phyloP scores from a whole-genome alignment of 345 rosid genomes.

The Salix koriyanagi region DNA sequence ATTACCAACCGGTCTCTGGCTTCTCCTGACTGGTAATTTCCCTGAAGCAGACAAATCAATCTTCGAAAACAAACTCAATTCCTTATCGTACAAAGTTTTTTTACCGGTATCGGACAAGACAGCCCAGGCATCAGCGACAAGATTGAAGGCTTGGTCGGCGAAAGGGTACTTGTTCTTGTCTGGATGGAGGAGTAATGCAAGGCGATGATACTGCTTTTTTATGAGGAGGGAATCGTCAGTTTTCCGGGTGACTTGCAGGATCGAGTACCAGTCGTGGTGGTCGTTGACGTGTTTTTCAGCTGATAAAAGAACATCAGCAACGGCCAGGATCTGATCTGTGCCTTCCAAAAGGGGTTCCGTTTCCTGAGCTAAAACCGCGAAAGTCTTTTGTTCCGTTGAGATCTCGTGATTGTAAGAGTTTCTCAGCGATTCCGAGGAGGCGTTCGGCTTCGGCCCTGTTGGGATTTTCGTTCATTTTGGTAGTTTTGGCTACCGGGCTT shows the following conservation, averaged over 20 bases:
- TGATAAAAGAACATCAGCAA: conserved; percentile 67
- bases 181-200: conserved; percentile 83
- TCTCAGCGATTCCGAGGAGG: conserved; percentile 79
- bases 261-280: conserved; percentile 73
- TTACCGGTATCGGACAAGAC: conserved; percentile 55
- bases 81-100: conserved; percentile 58
- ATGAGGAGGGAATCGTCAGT: conserved; percentile 57
- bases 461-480: conserved; percentile 47
- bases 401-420: conserved; percentile 65
- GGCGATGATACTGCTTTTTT: conserved; percentile 75
- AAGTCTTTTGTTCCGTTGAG: conserved; percentile 66
- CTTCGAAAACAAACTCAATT: conserved; percentile 47
- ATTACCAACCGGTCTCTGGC: conserved; percentile 9
- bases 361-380: conserved; percentile 77
- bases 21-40: conserved; percentile 47
- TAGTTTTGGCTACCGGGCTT: not conserved
- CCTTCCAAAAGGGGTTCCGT: conserved; percentile 83
- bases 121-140: conserved; percentile 80
- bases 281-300: conserved; percentile 57
- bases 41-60: conserved; percentile 45
- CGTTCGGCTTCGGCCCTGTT: conserved; percentile 68
- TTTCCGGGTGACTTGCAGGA: conserved; percentile 60
- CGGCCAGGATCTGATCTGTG: conserved; percentile 81
- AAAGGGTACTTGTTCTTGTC: conserved; percentile 72
- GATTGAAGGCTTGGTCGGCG: conserved; percentile 78